Evolutionary conservation across 345 rosid species (phyloP).

Genomic region (Adansonia digitata): DNA sequence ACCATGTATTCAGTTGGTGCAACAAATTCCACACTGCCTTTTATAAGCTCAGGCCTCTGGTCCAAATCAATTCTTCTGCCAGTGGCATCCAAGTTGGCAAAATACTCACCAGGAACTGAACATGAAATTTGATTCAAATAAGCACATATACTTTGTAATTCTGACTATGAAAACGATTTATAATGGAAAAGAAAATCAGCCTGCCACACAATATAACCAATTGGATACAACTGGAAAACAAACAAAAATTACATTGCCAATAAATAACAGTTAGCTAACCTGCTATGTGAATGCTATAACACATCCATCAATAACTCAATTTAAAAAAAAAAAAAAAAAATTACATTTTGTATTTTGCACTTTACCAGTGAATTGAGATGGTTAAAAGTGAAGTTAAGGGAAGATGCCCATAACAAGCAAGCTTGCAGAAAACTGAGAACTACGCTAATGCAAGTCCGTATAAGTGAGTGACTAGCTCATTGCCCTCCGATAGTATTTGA

Average conservation of each 20-base stretch:
- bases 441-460: neutral
- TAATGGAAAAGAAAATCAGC: neutral
- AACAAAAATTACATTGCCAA: neutral
- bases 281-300: neutral
- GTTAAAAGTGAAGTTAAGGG: neutral
- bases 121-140: slow-evolving; percentile 15
- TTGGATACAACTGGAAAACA: neutral
- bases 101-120: slow-evolving; percentile 94
- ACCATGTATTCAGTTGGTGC: slow-evolving; percentile 99
- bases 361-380: neutral
- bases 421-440: neutral
- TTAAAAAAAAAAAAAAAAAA: neutral
- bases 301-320: neutral
- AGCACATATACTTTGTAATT: slow-evolving; percentile 9
- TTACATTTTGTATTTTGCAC: neutral
- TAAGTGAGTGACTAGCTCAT: neutral
- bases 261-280: neutral
- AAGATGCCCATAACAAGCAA: neutral
- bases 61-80: slow-evolving; percentile 89
- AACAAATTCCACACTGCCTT: slow-evolving; percentile 93
- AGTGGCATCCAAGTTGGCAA: slow-evolving; percentile 82
- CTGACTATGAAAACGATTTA: neutral
- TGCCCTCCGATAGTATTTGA: neutral
- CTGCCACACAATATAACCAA: neutral
- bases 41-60: slow-evolving; percentile 90